Percentiles rank a stretch among this genome's conserved stretches.
Evolutionary conservation across 2,329 filamentous ascomycete species (phyloP).

Genomic region (Ceratocystis eucalypticola): DNA sequence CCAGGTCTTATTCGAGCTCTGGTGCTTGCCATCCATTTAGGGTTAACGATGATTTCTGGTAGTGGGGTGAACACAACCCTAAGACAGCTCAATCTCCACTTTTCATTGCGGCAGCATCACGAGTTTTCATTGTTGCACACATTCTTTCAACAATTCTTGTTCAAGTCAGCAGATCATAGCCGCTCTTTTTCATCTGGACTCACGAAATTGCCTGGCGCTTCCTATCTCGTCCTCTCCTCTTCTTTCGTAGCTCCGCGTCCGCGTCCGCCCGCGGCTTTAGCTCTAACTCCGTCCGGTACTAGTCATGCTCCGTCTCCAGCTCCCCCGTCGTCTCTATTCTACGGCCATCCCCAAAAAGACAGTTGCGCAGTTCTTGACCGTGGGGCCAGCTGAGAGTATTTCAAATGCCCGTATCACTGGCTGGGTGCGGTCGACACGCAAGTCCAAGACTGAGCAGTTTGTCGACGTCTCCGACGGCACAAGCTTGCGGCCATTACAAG

Average conservation of each 20-base stretch:
- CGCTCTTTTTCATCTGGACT: too few species aligned
- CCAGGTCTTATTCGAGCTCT: too few species aligned
- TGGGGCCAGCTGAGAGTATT: conserved; percentile 33
- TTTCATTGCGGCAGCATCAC: too few species aligned
- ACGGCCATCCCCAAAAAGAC: conserved; percentile 29
- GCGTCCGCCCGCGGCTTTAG: neutral
- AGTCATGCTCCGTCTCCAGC: neutral
- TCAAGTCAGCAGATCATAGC: too few species aligned
- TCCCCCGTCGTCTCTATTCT: conserved; percentile 9
- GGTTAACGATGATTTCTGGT: too few species aligned
- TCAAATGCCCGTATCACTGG: conserved; percentile 54
- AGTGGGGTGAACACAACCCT: too few species aligned
- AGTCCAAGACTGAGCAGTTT: conserved; percentile 75
- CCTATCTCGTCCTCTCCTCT: too few species aligned
- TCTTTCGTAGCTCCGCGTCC: neutral
- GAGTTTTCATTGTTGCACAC: too few species aligned
- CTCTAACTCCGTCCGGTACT: neutral
- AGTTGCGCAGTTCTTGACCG: conserved; percentile 41
- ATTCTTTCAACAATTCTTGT: too few species aligned
- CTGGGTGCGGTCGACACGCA: conserved; percentile 70
- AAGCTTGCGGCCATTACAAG: conserved; percentile 64
- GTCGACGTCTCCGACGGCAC: conserved; percentile 80
- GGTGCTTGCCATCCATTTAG: too few species aligned
- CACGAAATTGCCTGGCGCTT: too few species aligned
- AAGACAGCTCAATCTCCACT: too few species aligned